Conservation (phyloP, 306 rosid species). For the Rosa multiflora region DNA sequence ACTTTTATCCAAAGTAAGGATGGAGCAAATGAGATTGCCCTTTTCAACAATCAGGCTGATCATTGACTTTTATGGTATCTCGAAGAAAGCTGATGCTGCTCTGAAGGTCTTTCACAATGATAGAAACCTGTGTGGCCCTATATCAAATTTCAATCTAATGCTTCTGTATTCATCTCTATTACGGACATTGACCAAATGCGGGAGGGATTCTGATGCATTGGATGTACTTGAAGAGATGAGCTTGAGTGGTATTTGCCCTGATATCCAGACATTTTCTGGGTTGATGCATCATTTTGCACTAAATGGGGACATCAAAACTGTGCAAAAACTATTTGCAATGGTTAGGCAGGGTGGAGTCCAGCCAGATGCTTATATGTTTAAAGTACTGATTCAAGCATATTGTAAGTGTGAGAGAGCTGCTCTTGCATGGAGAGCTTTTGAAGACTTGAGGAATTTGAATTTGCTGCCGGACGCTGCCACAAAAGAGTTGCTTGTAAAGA, state of each 20-base stretch:
- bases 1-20: constrained; percentile 60
- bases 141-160: constrained; percentile 61
- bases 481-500: constrained; percentile 75
- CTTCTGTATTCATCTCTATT: constrained; percentile 72
- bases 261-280: constrained; percentile 77
- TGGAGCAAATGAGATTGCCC: constrained; percentile 71
- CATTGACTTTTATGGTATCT: constrained; percentile 73
- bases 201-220: constrained; percentile 55
- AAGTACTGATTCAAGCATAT: constrained; percentile 74
- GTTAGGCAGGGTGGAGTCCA: constrained; percentile 64
- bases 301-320: constrained; percentile 60
- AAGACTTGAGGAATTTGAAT: constrained; percentile 61
- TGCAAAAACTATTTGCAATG: constrained; percentile 68
- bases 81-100: constrained; percentile 80
- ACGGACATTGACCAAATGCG: constrained; percentile 67
- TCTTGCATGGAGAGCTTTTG: constrained; percentile 69
- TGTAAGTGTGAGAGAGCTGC: constrained; percentile 72
- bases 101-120: constrained; percentile 60
- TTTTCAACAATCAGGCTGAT: constrained; percentile 68
- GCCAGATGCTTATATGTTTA: constrained; percentile 67
- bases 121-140: constrained; percentile 54
- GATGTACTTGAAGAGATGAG: constrained; percentile 78
- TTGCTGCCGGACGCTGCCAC: constrained; percentile 62
- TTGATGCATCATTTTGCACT: constrained; percentile 64
- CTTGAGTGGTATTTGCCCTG: constrained; percentile 57